Conservation (phyloP, 2,329 filamentous ascomycete species). For the Mariannaea elegans region DNA sequence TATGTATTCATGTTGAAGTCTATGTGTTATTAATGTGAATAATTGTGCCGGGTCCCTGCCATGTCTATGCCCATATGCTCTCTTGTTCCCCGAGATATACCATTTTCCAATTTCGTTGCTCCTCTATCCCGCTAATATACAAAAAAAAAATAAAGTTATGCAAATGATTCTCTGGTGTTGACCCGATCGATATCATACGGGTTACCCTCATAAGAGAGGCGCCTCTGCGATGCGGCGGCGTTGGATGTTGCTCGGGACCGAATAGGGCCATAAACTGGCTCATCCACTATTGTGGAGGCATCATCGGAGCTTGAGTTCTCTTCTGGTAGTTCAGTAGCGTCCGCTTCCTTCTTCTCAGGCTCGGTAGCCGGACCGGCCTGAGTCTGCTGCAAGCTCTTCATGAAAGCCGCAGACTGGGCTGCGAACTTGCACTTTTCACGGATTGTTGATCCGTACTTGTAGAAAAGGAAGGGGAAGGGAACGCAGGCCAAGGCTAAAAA, state of each 20-base stretch:
- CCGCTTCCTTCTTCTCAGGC: not conserved
- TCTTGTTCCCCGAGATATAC: too few relatives aligned
- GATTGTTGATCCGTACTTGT: conserved; percentile 13
- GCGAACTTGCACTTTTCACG: conserved; percentile 12
- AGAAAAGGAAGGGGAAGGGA: conserved; percentile 12
- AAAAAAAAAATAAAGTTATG: not conserved
- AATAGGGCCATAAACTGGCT: conserved; percentile 1
- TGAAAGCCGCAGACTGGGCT: conserved; percentile 9
- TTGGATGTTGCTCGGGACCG: not conserved
- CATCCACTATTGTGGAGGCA: conserved; percentile 7
- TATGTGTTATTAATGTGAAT: not conserved
- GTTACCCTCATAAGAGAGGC: conserved; percentile 8
- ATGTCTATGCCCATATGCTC: too few relatives aligned
- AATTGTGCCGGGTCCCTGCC: not conserved
- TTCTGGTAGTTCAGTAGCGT: not conserved
- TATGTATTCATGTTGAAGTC: too few relatives aligned
- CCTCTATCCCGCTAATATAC: too few relatives aligned
- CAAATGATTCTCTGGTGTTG: conserved; percentile 8
- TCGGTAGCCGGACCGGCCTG: not conserved
- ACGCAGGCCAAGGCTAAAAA: conserved; percentile 11
- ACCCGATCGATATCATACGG: conserved; percentile 16
- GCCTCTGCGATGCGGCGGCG: not conserved
- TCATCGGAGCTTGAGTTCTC: conserved; percentile 2
- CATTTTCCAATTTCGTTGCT: too few relatives aligned
- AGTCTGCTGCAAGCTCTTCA: conserved; percentile 4